Percentiles rank a stretch among this genome's conserved stretches.
phyloP scores from a whole-genome alignment of 495 filamentous ascomycete species.

The Penicillium macrosclerotiorum region DNA sequence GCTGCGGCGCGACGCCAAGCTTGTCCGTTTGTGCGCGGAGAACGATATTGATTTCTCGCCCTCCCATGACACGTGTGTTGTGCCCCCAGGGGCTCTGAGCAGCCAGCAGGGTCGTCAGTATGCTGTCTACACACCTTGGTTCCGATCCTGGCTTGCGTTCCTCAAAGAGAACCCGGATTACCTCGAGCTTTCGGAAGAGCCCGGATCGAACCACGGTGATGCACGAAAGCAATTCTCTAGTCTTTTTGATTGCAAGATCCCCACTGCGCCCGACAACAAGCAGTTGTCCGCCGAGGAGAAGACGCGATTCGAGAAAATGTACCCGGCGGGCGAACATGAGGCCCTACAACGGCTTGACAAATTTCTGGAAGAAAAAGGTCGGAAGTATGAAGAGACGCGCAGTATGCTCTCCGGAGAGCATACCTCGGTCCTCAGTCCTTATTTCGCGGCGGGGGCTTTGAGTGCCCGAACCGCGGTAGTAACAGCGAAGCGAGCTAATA shows the following conservation, averaged over 20 bases:
- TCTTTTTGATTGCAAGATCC: conserved; percentile 66
- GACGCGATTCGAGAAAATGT: conserved; percentile 55
- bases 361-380: conserved; percentile 68
- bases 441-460: conserved; percentile 74
- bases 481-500: conserved; percentile 65
- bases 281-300: conserved; percentile 57
- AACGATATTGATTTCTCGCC: conserved; percentile 62
- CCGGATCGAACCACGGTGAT: conserved; percentile 56
- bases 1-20: conserved; percentile 62
- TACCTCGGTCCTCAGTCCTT: conserved; percentile 75
- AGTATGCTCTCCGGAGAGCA: conserved; percentile 58
- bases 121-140: conserved; percentile 83
- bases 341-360: conserved; percentile 62
- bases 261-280: conserved; percentile 64
- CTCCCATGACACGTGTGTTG: conserved; percentile 78
- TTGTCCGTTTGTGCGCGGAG: conserved; percentile 58
- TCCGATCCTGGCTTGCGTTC: conserved; percentile 68
- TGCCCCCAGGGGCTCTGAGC: conserved; percentile 64
- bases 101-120: conserved; percentile 74
- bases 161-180: conserved; percentile 65
- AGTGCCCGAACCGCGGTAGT: conserved; percentile 73
- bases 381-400: conserved; percentile 58
- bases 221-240: conserved; percentile 51
- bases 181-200: conserved; percentile 58
- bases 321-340: conserved; percentile 80